phyloP scores from a whole-genome alignment of 441 rosid species.

The Dalechampia spathulata region DNA sequence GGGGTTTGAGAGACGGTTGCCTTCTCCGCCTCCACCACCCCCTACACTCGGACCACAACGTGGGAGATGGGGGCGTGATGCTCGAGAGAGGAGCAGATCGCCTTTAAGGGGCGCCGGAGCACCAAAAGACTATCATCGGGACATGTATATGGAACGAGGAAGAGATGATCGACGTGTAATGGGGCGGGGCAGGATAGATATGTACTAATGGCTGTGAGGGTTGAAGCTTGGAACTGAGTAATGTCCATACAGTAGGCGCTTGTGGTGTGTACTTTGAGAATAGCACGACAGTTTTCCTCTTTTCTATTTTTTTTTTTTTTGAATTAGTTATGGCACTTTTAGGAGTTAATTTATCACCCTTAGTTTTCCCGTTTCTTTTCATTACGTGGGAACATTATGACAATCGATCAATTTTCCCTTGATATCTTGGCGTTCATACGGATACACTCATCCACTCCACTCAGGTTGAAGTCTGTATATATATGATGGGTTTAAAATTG shows the following conservation, averaged over 20 bases:
- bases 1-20: constrained; percentile 43
- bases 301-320: not conserved
- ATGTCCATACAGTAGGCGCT: constrained; percentile 14
- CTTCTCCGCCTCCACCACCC: constrained; percentile 40
- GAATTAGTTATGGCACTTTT: not conserved
- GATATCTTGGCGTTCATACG: too few species aligned
- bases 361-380: too few species aligned
- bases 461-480: too few species aligned
- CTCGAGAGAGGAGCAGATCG: constrained; percentile 81
- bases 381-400: too few species aligned
- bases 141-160: constrained; percentile 44
- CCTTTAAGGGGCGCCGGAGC: constrained; percentile 53
- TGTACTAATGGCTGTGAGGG: constrained; percentile 25
- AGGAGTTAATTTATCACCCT: not conserved
- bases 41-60: constrained; percentile 33
- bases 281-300: too few species aligned
- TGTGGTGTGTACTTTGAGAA: constrained; percentile 11
- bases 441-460: too few species aligned
- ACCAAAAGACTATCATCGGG: constrained; percentile 46
- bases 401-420: too few species aligned
- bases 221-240: constrained; percentile 4
- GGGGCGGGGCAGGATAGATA: constrained; percentile 46
- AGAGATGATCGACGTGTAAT: constrained; percentile 46
- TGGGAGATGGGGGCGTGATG: constrained; percentile 51
- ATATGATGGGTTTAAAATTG: too few species aligned